A percentile compares a stretch with the other conserved stretches of the same genome.
Conservation (phyloP, 1,139 yeast genomes). For the Suhomyces bokatorum region DNA sequence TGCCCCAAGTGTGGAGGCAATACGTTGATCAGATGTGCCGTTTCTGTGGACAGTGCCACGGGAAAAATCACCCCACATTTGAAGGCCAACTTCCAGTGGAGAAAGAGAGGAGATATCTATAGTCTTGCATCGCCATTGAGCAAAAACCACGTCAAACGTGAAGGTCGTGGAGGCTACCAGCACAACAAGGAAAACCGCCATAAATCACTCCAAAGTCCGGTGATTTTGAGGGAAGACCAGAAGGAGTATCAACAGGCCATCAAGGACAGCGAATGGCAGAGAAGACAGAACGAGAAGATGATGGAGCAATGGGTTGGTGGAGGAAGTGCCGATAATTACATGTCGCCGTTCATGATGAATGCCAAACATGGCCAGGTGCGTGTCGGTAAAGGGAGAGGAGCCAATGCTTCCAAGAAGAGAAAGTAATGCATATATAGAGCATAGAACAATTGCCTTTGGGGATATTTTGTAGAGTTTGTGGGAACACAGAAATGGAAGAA, state of each 20-base stretch:
- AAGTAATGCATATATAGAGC: constrained; percentile 18
- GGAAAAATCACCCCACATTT: constrained; percentile 90
- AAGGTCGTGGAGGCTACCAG: constrained; percentile 73
- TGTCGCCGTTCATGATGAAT: constrained; percentile 81
- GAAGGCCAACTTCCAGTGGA: constrained; percentile 92
- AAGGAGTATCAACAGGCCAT: constrained; percentile 87
- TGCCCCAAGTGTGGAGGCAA: constrained; percentile 97
- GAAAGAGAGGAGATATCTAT: constrained; percentile 79
- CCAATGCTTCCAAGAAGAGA: constrained; percentile 59
- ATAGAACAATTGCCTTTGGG: too few species aligned
- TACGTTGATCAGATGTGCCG: constrained; percentile 87
- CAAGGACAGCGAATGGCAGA: constrained; percentile 85
- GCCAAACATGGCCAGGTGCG: constrained; percentile 67
- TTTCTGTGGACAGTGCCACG: constrained; percentile 73
- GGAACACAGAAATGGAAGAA: too few species aligned
- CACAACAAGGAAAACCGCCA: constrained; percentile 63
- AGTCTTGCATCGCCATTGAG: constrained; percentile 73
- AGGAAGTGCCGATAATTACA: constrained; percentile 86
- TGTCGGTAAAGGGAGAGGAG: constrained; percentile 81
- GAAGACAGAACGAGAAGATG: constrained; percentile 81
- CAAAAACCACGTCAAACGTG: constrained; percentile 58
- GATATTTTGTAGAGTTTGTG: too few species aligned
- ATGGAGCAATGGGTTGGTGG: constrained; percentile 91
- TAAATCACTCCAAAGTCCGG: constrained; percentile 51
- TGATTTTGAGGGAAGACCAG: constrained; percentile 85